A percentile compares a stretch with the other conserved stretches of the same genome.
Conservation (phyloP, 768 basidiomycete species). For the Boletellus emodensis region DNA sequence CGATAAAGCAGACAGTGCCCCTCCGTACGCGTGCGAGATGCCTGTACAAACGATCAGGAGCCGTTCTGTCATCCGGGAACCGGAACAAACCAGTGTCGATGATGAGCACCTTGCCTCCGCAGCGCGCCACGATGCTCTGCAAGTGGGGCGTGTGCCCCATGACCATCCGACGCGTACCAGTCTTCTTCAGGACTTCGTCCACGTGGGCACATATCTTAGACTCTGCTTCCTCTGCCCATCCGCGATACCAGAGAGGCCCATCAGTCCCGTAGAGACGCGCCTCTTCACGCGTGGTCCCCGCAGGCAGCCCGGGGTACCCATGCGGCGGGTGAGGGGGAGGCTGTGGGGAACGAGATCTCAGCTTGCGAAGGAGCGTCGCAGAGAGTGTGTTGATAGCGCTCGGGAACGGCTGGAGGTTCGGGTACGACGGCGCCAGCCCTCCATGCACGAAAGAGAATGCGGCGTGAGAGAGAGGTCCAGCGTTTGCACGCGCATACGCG, state of each 20-base stretch:
- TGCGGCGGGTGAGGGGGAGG: constrained; percentile 78
- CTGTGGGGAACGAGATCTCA: constrained; percentile 62
- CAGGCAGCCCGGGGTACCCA: constrained; percentile 69
- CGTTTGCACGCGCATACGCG: constrained; percentile 29
- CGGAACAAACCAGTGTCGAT: constrained; percentile 79
- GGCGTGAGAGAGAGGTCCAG: constrained; percentile 61
- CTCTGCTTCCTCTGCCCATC: constrained; percentile 79
- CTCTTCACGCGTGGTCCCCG: constrained; percentile 62
- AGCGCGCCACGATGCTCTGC: constrained; percentile 78
- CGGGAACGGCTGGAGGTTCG: constrained; percentile 77
- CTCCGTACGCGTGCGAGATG: constrained; percentile 97
- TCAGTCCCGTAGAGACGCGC: constrained; percentile 64
- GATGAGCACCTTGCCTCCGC: constrained; percentile 88
- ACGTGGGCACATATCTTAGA: constrained; percentile 67
- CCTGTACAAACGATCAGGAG: constrained; percentile 40
- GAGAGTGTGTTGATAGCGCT: constrained; percentile 76
- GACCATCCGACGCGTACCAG: constrained; percentile 83
- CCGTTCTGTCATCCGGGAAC: background rate
- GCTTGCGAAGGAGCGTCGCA: constrained; percentile 60
- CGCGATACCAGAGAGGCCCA: constrained; percentile 94
- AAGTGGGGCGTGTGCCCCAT: constrained; percentile 98
- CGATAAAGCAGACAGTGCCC: constrained; percentile 81
- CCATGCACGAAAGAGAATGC: constrained; percentile 94
- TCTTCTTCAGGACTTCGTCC: constrained; percentile 62
- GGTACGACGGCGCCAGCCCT: constrained; percentile 76